Percentiles rank a stretch among this genome's conserved stretches.
Conservation (phyloP, 2,329 filamentous ascomycete genomes). For the Calonectria pseudoturangicola region DNA sequence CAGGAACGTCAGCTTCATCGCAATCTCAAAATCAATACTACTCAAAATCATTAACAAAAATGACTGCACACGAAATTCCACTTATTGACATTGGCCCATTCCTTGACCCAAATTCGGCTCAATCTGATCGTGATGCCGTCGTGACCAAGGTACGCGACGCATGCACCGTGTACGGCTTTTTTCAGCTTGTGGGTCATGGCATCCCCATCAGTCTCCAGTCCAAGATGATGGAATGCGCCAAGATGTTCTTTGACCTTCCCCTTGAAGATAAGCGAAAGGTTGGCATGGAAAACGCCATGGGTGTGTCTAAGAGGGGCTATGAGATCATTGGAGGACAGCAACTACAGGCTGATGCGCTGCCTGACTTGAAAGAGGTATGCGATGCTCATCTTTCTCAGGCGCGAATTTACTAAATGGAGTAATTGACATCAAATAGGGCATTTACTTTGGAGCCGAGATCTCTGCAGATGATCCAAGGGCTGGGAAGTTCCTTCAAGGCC, state of each 20-base stretch:
- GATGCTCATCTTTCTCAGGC: not conserved
- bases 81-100: conserved; percentile 7
- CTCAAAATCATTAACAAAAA: not conserved
- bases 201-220: conserved; percentile 3
- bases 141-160: not conserved
- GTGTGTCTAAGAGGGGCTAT: not conserved
- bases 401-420: too few species aligned
- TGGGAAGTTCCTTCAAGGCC: not conserved
- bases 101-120: conserved; percentile 6
- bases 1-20: not conserved
- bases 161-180: not conserved
- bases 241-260: conserved; percentile 4
- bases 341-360: not conserved
- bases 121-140: conserved; percentile 1
- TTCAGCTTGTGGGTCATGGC: conserved; percentile 6
- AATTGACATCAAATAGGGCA: not conserved
- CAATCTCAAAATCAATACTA: not conserved
- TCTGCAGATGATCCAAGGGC: not conserved
- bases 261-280: not conserved
- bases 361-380: conserved; percentile 1
- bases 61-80: not conserved
- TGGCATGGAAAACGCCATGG: conserved; percentile 1
- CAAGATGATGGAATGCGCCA: not conserved
- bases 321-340: conserved; percentile 6
- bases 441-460: conserved; percentile 2